Base-by-base conservation (phyloP, 2,329 filamentous ascomycete genomes). In the Tolypocladium ophioglossoides region DNA sequence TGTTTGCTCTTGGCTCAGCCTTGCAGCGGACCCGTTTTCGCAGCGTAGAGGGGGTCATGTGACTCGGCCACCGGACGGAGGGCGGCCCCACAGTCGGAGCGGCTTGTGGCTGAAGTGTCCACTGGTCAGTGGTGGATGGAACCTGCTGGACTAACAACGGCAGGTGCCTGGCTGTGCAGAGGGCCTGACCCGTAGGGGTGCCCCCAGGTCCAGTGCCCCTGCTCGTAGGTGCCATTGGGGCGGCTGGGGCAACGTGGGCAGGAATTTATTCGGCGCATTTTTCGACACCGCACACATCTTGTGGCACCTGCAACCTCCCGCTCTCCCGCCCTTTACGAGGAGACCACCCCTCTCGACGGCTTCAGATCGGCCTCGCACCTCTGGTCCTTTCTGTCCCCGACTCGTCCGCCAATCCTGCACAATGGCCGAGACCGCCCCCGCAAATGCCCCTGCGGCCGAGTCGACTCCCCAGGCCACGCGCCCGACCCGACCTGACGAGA, bases 401-500 rank as follows among this genome's bases (percentile, higher is more conserved):
- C 53, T 53, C 54, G 74, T 40, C 79, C 53, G 67, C 69, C 41
- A n/a, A 22, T 41, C 24, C 27, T 38, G 20, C 40, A 67, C 74
- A 65, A 74, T 74, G 70, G 72, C 75, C 57, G 71, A 75, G 54
- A 70, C 74, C 55, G 69, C 73, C 57, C 67, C 76, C 70, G 69
- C 78, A 54, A 68, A 76, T 57, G 70, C 74, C 60, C 62, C 67
- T 58, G 72, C 70, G 62, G 72, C 71, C 54, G 68, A 74, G 58
- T 67, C 68, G 60, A 57, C 62, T 30, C 8, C 41, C 52, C 52
- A 68, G 56, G 71, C 72, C 59, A 68, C 74, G 66, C 90, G 85
- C 74, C 91, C 91, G 53, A 82, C 88, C 73, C 90, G 87, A 79
- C 94, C 94, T 49, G 89, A 96, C 71, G 88, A 94, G 75, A 86